A percentile compares a stretch with the other conserved stretches of the same genome.
These are phyloP conservation scores for Phalaenopsis aphrodite DNA, from an alignment of 106 monocot genomes.

Conservation along the genomic window DNA sequence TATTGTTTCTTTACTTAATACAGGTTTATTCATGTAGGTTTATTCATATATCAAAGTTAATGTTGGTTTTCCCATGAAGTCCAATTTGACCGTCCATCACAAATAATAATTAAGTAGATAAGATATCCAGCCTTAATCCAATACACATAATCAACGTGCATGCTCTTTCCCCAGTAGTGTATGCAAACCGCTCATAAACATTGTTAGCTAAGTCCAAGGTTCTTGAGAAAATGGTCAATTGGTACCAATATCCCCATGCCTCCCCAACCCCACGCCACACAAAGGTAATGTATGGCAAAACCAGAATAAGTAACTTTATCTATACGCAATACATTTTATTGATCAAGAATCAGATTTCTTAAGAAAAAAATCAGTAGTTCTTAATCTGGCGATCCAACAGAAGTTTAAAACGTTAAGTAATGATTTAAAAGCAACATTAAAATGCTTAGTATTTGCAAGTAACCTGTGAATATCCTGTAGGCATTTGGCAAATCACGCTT, in stretches of 20 bases:
- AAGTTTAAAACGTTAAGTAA: neutral
- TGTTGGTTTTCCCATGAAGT: neutral
- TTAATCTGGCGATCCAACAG: neutral
- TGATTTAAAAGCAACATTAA: neutral
- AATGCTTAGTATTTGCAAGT: neutral
- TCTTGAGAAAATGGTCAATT: too few relatives aligned
- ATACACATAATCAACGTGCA: neutral
- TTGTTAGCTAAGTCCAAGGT: too few relatives aligned
- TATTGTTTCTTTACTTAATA: neutral
- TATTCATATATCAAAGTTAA: neutral
- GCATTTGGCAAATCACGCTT: slow-evolving; percentile 85
- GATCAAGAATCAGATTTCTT: neutral
- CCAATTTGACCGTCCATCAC: neutral
- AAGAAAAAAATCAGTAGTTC: neutral
- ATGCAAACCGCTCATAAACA: too few relatives aligned
- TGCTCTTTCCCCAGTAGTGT: neutral
- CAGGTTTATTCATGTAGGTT: neutral
- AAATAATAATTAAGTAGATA: neutral
- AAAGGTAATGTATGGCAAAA: neutral
- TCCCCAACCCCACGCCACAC: neutral
- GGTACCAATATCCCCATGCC: too few relatives aligned
- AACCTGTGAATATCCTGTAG: slow-evolving; percentile 79
- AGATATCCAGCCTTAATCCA: neutral
- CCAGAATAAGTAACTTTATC: neutral
- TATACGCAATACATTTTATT: neutral